Evolutionary conservation across 139 green algal genomes (phyloP).

Genomic region (Tetradesmus lagerheimii): DNA sequence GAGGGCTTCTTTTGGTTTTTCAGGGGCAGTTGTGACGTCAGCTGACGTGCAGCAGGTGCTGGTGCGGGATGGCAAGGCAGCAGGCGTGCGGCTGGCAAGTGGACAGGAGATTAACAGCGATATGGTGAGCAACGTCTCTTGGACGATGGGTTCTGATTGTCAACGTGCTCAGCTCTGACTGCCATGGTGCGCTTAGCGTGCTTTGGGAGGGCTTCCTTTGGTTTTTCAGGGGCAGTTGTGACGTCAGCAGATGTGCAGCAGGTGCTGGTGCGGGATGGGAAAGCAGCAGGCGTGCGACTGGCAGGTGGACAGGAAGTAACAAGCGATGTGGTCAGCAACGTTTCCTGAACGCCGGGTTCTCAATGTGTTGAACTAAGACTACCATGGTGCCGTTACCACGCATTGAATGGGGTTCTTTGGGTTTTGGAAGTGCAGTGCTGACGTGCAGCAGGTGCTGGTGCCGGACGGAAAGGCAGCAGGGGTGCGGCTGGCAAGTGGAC

Average conservation of each 20-base stretch:
- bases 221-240: conserved; percentile 9
- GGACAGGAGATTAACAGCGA: neutral
- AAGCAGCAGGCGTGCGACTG: neutral
- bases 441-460: neutral
- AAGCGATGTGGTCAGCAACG: neutral
- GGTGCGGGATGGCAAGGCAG: neutral
- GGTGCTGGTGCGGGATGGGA: conserved; percentile 1
- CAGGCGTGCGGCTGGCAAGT: neutral
- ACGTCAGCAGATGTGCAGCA: conserved; percentile 6
- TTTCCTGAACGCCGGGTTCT: no score
- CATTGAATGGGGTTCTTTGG: no score
- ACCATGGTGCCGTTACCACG: neutral
- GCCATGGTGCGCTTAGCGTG: no score
- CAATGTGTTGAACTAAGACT: neutral
- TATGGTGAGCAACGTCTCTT: neutral
- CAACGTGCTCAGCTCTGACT: no score
- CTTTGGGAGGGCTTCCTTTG: no score
- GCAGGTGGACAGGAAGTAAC: neutral
- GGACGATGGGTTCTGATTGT: no score
- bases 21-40: no score
- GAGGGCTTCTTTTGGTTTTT: no score
- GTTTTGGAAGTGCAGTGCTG: neutral
- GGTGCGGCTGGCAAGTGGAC: neutral
- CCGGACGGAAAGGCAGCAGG: neutral
- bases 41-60: no score